Evolutionary conservation across 225 moss, liverwort and hornwort genomes (phyloP).

Genomic region (Physcomitrellopsis africana): DNA sequence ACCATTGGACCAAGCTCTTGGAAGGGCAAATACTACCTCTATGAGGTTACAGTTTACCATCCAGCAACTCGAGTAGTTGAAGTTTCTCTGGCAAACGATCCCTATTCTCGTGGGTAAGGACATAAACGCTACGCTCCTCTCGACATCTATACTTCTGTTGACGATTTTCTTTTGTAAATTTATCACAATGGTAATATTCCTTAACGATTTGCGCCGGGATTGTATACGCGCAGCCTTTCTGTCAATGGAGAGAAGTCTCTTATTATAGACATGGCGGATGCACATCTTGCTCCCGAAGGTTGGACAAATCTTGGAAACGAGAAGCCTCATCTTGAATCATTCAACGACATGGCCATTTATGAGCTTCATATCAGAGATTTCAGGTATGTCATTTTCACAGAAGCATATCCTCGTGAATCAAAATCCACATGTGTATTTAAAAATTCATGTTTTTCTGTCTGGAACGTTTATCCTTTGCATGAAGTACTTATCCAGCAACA

Average conservation of each 20-base stretch:
- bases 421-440: constrained; percentile 1
- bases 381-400: constrained; percentile 53
- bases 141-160: background rate
- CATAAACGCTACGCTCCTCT: constrained; percentile 14
- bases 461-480: constrained; percentile 5
- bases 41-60: constrained; percentile 91
- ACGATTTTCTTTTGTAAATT: background rate
- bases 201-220: constrained; percentile 6
- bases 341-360: constrained; percentile 92
- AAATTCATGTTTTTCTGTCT: constrained; percentile 9
- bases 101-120: constrained; percentile 79
- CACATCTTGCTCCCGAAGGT: constrained; percentile 70
- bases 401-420: background rate
- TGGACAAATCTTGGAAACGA: constrained; percentile 67
- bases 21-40: constrained; percentile 88
- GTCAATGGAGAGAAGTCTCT: constrained; percentile 82
- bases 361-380: constrained; percentile 97
- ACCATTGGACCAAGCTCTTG: constrained; percentile 68
- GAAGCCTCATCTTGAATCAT: constrained; percentile 69
- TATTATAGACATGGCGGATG: constrained; percentile 68
- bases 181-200: background rate
- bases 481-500: background rate
- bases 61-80: constrained; percentile 68
- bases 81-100: constrained; percentile 76
- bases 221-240: constrained; percentile 64